Conservation (phyloP, 2,329 filamentous ascomycete genomes). For the Pseudogymnoascus sp. region DNA sequence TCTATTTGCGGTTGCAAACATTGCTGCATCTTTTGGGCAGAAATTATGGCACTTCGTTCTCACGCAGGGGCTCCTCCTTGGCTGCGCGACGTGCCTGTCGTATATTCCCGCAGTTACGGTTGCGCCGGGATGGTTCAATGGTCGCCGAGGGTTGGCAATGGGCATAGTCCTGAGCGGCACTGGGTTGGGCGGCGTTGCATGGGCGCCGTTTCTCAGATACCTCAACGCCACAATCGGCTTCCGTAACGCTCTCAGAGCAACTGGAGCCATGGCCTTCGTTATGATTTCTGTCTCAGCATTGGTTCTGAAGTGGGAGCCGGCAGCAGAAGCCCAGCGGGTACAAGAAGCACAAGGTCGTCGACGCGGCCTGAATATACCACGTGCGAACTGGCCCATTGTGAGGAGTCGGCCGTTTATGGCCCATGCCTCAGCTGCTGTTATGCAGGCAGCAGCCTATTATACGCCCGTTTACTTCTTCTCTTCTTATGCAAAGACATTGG, state of each 20-base stretch:
- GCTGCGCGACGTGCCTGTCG: constrained; percentile 31
- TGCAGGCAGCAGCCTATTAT: constrained; percentile 33
- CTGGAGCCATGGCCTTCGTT: constrained; percentile 26
- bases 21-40: constrained; percentile 29
- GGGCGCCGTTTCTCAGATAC: constrained; percentile 21
- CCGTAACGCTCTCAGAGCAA: constrained; percentile 31
- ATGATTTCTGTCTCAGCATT: constrained; percentile 20
- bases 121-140: constrained; percentile 32
- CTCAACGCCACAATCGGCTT: constrained; percentile 26
- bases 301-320: constrained; percentile 13
- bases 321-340: constrained; percentile 4
- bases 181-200: constrained; percentile 32
- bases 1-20: constrained; percentile 27
- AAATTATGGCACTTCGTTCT: constrained; percentile 21
- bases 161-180: constrained; percentile 32
- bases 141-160: constrained; percentile 31
- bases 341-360: constrained; percentile 6
- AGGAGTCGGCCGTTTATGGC: constrained; percentile 30
- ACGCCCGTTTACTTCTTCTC: constrained; percentile 33
- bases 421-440: constrained; percentile 29
- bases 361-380: constrained; percentile 19
- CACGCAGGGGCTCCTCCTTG: constrained; percentile 31
- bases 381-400: constrained; percentile 30
- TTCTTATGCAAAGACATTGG: constrained; percentile 31
- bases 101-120: constrained; percentile 34